Base-by-base conservation (phyloP, 768 basidiomycete species). In the Mycena indigotica region DNA sequence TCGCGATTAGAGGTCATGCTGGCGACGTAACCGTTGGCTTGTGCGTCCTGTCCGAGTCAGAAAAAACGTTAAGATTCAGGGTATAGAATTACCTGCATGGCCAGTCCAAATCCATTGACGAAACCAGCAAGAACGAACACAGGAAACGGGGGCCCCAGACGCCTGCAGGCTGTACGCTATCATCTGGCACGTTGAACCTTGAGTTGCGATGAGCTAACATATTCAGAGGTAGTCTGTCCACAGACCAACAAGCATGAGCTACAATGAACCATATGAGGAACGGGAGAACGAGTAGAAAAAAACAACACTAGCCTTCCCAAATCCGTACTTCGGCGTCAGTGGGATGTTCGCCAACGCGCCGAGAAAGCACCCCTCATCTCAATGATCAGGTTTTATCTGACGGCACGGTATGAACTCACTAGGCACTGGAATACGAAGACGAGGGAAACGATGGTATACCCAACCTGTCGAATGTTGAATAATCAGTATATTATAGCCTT, bases 61-160 rank as follows among this genome's bases (percentile, higher is more conserved):
- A n/a, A n/a, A n/a, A n/a, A n/a, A n/a, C n/a, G 67, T 70, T 5
- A 72, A 51, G 5, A 75, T 68, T 23, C 26, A 78, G 72, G 5
- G 74, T 79, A 8, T 73, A 72, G 38, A 39, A 30, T 8, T 8
- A 83, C 57, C 73, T 75, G 74, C n/a, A 75, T 57, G 3, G 73
- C 66, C 21, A 71, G 21, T 1, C 72, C 73, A 28, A 67, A 51
- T 1, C 74, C 72, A 29, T 70, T 70, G 29, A 75, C 69, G 6
- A 61, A 56, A 19, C 63, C 69, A 1, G 67, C 75, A 3, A 82
- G 60, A 2, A 80, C 75, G 44, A 86, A 77, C 15, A 74, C 74
- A 2, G 84, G 83, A 60, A 85, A 87, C 0, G 84, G 84, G n/a
- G 1, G 78, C 77, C 13, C 74, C 82, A 10, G 82, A 69, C 1